Conservation (phyloP, 352 stramenopile genomes). For the Thalassiosira hispida region DNA sequence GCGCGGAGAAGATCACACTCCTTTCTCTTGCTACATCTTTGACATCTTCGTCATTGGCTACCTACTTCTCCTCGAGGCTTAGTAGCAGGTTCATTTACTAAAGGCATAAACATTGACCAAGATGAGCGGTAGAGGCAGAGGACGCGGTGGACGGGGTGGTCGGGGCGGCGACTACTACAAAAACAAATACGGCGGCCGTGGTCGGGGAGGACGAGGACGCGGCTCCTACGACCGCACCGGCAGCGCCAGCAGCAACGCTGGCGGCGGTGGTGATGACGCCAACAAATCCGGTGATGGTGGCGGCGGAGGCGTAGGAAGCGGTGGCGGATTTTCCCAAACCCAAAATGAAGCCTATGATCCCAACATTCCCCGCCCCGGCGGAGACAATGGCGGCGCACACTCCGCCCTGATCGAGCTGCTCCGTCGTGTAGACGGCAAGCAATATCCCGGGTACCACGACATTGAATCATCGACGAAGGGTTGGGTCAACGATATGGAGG, state of each 20-base stretch:
- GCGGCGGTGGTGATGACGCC: conserved; percentile 7
- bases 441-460: conserved; percentile 87
- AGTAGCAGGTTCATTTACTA: too few species aligned
- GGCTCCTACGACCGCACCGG: conserved; percentile 1
- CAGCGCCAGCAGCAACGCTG: conserved; percentile 39
- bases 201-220: conserved; percentile 40
- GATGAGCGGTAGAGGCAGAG: conserved; percentile 41
- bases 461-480: conserved; percentile 86
- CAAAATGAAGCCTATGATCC: conserved; percentile 33
- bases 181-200: conserved; percentile 42
- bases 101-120: neutral
- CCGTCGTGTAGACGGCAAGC: conserved; percentile 78
- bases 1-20: too few species aligned
- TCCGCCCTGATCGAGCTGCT: conserved; percentile 76
- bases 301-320: conserved; percentile 10
- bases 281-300: conserved; percentile 1
- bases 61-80: too few species aligned
- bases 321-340: conserved; percentile 13
- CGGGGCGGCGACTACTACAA: conserved; percentile 38
- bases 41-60: too few species aligned
- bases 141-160: conserved; percentile 34
- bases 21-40: too few species aligned
- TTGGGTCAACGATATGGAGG: conserved; percentile 68
- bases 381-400: conserved; percentile 62
- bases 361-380: conserved; percentile 19